Evolutionary conservation across 352 stramenopile genomes (phyloP).

Genomic region (Pythium rhizo-oryzae): DNA sequence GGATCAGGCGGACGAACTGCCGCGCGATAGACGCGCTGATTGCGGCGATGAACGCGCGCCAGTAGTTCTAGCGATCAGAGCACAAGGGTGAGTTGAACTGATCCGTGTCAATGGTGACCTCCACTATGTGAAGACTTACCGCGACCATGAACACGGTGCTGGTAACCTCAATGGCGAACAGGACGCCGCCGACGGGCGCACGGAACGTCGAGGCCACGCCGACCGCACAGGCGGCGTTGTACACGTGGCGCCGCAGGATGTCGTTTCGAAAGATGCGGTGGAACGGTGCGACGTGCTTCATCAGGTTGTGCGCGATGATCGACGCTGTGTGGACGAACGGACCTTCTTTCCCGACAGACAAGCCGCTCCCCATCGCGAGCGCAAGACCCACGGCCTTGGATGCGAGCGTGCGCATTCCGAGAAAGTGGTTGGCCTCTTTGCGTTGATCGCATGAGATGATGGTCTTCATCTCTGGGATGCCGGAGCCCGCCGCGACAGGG

Average conservation of each 20-base stretch:
- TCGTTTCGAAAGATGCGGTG: slow-evolving; percentile 60
- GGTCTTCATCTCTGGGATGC: slow-evolving; percentile 79
- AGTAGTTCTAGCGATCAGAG: slow-evolving; percentile 49
- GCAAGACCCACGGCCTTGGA: slow-evolving; percentile 91
- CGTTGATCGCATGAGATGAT: slow-evolving; percentile 69
- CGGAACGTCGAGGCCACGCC: slow-evolving; percentile 90
- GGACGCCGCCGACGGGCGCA: slow-evolving; percentile 86
- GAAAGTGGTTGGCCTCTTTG: slow-evolving; percentile 48
- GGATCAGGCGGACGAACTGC: slow-evolving; percentile 44
- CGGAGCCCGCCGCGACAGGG: slow-evolving; percentile 53
- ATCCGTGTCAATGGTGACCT: neutral
- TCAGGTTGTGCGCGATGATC: slow-evolving; percentile 84
- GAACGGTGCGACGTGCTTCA: slow-evolving; percentile 78
- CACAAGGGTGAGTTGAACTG: neutral
- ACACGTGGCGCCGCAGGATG: slow-evolving; percentile 78
- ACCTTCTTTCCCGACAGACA: slow-evolving; percentile 97
- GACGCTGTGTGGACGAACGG: slow-evolving; percentile 95
- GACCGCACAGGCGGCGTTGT: slow-evolving; percentile 87
- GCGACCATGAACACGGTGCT: slow-evolving; percentile 75
- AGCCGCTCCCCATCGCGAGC: slow-evolving; percentile 88
- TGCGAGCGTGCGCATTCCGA: slow-evolving; percentile 51
- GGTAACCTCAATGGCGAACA: slow-evolving; percentile 92
- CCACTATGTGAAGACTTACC: slow-evolving; percentile 17
- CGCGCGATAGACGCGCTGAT: slow-evolving; percentile 56
- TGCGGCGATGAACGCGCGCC: slow-evolving; percentile 60